Percentiles rank a stretch among this genome's conserved stretches.
phyloP scores from a whole-genome alignment of 108 stramenopile species.

The Bacterosira constricta region DNA sequence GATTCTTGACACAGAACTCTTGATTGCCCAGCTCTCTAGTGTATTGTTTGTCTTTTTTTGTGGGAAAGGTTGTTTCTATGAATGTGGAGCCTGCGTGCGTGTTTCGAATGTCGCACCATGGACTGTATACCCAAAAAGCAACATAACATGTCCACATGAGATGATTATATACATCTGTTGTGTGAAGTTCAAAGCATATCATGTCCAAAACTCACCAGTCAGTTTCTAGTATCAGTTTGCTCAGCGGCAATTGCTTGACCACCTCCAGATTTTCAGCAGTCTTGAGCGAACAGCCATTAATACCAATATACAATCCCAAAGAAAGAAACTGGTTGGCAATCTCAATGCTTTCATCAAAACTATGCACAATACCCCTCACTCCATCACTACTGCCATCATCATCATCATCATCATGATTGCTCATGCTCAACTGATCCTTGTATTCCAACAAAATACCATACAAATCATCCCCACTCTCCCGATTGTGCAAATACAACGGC shows the following conservation, averaged over 20 bases:
- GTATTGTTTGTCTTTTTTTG: constrained; percentile 84
- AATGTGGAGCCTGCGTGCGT: constrained; percentile 79
- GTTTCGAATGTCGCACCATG: constrained; percentile 88
- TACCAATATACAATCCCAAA: constrained; percentile 89
- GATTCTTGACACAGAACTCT: constrained; percentile 80
- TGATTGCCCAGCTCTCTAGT: constrained; percentile 26
- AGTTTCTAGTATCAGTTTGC: constrained; percentile 91
- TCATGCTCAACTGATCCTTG: constrained; percentile 33
- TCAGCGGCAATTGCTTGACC: constrained; percentile 77
- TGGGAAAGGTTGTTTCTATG: constrained; percentile 68
- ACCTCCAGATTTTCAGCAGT: constrained; percentile 88
- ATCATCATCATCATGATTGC: background rate
- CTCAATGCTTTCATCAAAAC: constrained; percentile 87
- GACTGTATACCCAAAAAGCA: no score
- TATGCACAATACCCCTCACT: constrained; percentile 82
- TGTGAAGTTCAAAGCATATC: no score
- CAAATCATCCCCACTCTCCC: constrained; percentile 85
- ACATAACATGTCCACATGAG: no score
- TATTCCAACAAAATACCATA: constrained; percentile 63
- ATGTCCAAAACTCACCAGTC: no score
- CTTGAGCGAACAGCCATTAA: constrained; percentile 96
- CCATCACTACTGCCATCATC: background rate
- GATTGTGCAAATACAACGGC: constrained; percentile 95
- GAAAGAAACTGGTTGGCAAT: constrained; percentile 80
- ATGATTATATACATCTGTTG: no score